These are phyloP conservation scores for Trichocladium antarcticum DNA, from an alignment of 495 filamentous ascomycete genomes.

Conservation along the genomic window DNA sequence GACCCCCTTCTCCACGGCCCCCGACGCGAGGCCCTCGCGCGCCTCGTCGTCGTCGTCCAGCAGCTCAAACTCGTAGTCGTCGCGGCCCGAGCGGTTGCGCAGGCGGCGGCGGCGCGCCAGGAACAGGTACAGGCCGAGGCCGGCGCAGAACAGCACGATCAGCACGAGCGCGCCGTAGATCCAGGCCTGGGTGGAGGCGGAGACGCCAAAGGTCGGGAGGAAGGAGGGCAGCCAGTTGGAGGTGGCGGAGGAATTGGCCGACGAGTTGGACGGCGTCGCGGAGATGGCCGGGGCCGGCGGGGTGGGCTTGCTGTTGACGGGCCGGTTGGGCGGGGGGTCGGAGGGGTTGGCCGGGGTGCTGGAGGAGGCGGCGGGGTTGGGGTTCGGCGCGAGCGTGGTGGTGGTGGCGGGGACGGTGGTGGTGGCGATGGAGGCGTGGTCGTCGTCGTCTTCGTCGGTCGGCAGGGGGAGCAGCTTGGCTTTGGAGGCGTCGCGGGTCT, in stretches of 20 bases:
- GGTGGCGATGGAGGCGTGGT: conserved; percentile 51
- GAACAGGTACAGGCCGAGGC: conserved; percentile 68
- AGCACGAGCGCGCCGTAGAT: conserved; percentile 79
- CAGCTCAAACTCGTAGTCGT: conserved; percentile 92
- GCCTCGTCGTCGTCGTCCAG: conserved; percentile 71
- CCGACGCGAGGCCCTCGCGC: background rate
- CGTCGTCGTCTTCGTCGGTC: conserved; percentile 66
- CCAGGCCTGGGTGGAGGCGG: conserved; percentile 82
- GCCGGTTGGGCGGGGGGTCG: conserved; percentile 69
- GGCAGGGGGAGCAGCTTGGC: conserved; percentile 71
- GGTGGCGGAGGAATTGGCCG: no score
- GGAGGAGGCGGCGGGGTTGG: conserved; percentile 25
- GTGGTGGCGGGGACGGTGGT: conserved; percentile 32
- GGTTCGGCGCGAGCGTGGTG: conserved; percentile 29
- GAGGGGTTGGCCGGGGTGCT: conserved; percentile 51
- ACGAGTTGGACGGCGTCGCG: no score
- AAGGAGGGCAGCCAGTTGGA: conserved; percentile 66
- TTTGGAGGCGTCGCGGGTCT: conserved; percentile 60
- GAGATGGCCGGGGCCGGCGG: no score
- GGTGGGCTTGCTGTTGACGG: conserved; percentile 44
- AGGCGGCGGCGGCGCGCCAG: conserved; percentile 65
- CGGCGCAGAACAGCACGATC: conserved; percentile 74
- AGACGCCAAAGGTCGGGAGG: conserved; percentile 91
- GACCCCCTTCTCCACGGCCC: background rate
- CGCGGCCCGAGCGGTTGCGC: conserved; percentile 59